phyloP scores from a whole-genome alignment of 2,329 filamentous ascomycete species.

The Penicillium digitatum region DNA sequence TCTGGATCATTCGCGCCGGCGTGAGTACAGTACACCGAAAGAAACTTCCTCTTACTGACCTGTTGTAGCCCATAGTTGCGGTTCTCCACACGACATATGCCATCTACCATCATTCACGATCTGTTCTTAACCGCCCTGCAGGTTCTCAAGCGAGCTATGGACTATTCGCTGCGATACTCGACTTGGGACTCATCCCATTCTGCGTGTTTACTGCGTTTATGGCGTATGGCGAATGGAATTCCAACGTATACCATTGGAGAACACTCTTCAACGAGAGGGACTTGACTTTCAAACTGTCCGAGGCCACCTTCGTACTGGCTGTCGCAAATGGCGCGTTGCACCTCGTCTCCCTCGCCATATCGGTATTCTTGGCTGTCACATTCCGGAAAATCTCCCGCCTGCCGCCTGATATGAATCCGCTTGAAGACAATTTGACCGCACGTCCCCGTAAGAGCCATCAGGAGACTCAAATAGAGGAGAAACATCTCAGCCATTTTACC shows the following conservation, averaged over 20 bases:
- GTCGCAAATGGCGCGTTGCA: constrained; percentile 65
- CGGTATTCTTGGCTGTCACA: constrained; percentile 68
- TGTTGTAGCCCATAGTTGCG: constrained; percentile 67
- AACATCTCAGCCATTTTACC: constrained; percentile 55
- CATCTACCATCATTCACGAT: constrained; percentile 72
- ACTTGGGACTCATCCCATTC: constrained; percentile 63
- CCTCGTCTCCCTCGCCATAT: constrained; percentile 64
- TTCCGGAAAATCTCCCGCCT: constrained; percentile 79
- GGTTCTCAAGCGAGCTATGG: constrained; percentile 85
- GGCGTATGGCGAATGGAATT: constrained; percentile 50
- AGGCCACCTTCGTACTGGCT: constrained; percentile 65
- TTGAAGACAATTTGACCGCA: constrained; percentile 80
- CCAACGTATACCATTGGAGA: constrained; percentile 55
- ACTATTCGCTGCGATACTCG: constrained; percentile 71
- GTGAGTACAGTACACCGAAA: constrained; percentile 49
- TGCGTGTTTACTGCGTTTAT: constrained; percentile 58
- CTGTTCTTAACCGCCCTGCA: constrained; percentile 67
- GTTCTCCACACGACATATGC: constrained; percentile 70
- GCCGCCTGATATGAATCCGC: constrained; percentile 91
- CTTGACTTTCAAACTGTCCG: constrained; percentile 57
- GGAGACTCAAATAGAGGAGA: constrained; percentile 58
- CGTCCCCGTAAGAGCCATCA: constrained; percentile 67
- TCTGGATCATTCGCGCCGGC: constrained; percentile 72
- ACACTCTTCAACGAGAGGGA: constrained; percentile 60
- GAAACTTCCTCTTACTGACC: constrained; percentile 1